These are phyloP conservation scores for Kokia cookei DNA, from an alignment of 441 rosid species.

Conservation along the genomic window DNA sequence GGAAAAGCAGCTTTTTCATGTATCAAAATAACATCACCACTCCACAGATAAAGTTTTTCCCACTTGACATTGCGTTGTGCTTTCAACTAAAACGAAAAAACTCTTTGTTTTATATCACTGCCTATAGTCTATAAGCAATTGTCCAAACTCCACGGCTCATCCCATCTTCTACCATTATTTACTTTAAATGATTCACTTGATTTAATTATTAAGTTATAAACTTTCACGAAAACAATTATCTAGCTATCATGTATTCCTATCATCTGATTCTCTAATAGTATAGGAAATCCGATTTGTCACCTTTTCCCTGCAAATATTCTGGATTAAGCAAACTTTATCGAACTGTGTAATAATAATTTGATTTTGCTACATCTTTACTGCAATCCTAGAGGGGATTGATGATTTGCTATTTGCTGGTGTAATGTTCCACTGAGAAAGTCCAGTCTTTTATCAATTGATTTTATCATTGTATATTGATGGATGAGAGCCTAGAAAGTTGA, in stretches of 20 bases:
- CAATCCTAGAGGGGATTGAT: not conserved
- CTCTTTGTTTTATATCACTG: not conserved
- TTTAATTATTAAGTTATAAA: not conserved
- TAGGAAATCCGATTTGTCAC: not conserved
- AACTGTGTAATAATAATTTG: not conserved
- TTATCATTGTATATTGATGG: not conserved
- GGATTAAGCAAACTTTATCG: not conserved
- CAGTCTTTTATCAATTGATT: not conserved
- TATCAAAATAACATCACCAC: no score
- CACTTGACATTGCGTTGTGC: slow-evolving; percentile 17
- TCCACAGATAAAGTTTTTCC: not conserved
- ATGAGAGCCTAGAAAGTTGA: not conserved
- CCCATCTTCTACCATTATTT: not conserved
- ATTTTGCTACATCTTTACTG: not conserved
- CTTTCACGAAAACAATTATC: not conserved
- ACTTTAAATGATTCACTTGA: no score
- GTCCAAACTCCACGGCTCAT: not conserved
- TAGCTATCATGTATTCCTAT: not conserved
- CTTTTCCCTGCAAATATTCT: not conserved
- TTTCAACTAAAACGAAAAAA: not conserved
- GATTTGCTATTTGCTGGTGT: not conserved
- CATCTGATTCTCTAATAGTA: not conserved
- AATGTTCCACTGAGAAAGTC: not conserved
- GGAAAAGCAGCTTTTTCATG: no score
- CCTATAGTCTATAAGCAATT: not conserved